A percentile compares a stretch with the other conserved stretches of the same genome.
Conservation (phyloP, 2,329 filamentous ascomycete species). For the Penicillium sp. region DNA sequence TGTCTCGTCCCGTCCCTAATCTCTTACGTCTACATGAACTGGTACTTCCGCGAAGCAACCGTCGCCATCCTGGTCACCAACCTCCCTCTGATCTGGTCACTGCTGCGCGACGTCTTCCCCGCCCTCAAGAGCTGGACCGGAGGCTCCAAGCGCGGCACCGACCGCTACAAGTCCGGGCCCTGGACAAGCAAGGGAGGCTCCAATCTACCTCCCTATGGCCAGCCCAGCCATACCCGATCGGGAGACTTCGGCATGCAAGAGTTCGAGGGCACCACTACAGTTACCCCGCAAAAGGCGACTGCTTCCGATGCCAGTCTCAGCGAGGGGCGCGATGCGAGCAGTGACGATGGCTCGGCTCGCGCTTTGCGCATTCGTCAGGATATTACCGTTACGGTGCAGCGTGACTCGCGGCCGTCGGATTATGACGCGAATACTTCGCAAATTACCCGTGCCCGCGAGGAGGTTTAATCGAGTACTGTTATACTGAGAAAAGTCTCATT, state of each 20-base stretch:
- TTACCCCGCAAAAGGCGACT: conserved; percentile 23
- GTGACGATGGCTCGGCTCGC: conserved; percentile 31
- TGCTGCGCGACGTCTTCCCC: conserved; percentile 44
- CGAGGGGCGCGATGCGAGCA: conserved; percentile 26
- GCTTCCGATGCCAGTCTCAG: conserved; percentile 24
- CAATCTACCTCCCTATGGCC: conserved; percentile 23
- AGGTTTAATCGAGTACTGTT: conserved; percentile 7
- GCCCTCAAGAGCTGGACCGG: conserved; percentile 35
- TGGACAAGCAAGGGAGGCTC: conserved; percentile 27
- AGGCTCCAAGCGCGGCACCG: conserved; percentile 28
- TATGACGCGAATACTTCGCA: conserved; percentile 11
- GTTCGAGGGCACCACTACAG: conserved; percentile 21
- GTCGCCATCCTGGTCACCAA: conserved; percentile 45
- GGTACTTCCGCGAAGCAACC: conserved; percentile 42
- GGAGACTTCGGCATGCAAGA: conserved; percentile 27
- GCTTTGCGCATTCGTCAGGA: conserved; percentile 34
- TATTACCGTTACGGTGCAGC: conserved; percentile 30
- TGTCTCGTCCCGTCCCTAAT: conserved; percentile 36
- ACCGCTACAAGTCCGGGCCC: conserved; percentile 27
- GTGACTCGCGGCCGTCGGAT: conserved; percentile 11
- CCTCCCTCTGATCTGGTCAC: conserved; percentile 45
- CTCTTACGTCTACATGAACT: conserved; percentile 40
- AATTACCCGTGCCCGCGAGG: conserved; percentile 9
- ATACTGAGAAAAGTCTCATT: neutral
- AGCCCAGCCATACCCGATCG: conserved; percentile 21